Conservation (phyloP, 371 early-diverging fungal genomes). For the Mucor sp. region DNA sequence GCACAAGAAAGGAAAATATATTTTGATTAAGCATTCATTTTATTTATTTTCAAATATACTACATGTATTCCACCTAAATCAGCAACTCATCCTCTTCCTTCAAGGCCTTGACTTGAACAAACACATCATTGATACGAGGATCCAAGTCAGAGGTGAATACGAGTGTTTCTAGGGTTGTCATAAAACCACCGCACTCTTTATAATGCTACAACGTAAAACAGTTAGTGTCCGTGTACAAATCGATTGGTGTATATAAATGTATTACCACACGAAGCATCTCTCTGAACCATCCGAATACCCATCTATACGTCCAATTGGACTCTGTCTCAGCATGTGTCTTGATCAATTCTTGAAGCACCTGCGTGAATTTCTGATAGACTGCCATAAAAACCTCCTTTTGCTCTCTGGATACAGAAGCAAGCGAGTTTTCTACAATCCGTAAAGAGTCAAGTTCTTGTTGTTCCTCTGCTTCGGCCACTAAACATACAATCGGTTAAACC, state of each 20-base stretch:
- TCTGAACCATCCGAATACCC: constrained; percentile 82
- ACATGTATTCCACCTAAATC: constrained; percentile 1
- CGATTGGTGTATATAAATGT: not conserved
- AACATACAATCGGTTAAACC: not conserved
- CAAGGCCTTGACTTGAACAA: constrained; percentile 53
- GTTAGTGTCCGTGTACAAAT: not conserved
- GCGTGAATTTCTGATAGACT: constrained; percentile 75
- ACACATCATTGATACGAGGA: constrained; percentile 51
- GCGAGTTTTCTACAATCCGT: constrained; percentile 63
- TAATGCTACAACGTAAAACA: constrained; percentile 50
- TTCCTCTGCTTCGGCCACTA: constrained; percentile 47
- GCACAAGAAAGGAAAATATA: not conserved
- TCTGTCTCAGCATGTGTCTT: constrained; percentile 50
- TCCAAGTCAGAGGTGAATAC: constrained; percentile 73
- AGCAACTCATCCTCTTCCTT: constrained; percentile 35
- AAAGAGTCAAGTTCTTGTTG: constrained; percentile 58
- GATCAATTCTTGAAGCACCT: constrained; percentile 50
- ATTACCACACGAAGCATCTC: constrained; percentile 72
- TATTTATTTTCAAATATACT: not conserved
- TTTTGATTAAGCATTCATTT: not conserved
- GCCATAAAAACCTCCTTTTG: constrained; percentile 81
- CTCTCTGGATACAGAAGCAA: constrained; percentile 72
- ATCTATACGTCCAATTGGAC: constrained; percentile 62
- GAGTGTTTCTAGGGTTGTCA: constrained; percentile 66
- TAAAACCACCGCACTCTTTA: constrained; percentile 64